Conservation (phyloP, 2,329 filamentous ascomycete genomes). For the Camillea tinctor region DNA sequence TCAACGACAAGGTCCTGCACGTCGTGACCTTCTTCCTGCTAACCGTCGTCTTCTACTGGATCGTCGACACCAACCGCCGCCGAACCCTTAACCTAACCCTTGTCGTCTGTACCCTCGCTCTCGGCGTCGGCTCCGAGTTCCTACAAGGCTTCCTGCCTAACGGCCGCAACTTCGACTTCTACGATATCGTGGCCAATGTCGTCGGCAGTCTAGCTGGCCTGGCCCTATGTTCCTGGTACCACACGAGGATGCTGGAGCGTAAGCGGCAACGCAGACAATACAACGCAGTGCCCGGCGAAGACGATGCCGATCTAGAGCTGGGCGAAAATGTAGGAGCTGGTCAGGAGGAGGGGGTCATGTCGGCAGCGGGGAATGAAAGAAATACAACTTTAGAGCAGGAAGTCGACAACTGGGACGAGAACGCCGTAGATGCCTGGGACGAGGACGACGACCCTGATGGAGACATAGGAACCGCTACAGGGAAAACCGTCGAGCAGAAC, state of each 20-base stretch:
- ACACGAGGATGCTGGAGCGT: conserved; percentile 91
- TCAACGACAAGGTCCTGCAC: conserved; percentile 92
- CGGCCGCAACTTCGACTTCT: conserved; percentile 69
- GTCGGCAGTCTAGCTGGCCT: conserved; percentile 72
- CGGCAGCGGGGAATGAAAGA: conserved; percentile 27
- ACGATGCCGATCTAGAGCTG: conserved; percentile 71
- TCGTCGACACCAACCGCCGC: conserved; percentile 84
- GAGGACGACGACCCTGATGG: conserved; percentile 45
- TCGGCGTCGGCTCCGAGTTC: conserved; percentile 74
- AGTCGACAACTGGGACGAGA: conserved; percentile 93
- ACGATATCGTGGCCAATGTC: conserved; percentile 86
- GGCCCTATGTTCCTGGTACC: conserved; percentile 83
- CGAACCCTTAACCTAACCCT: conserved; percentile 83
- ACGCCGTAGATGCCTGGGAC: conserved; percentile 60
- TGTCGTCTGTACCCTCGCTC: conserved; percentile 69
- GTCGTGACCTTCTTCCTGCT: conserved; percentile 85
- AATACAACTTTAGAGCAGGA: conserved; percentile 67
- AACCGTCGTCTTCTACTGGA: conserved; percentile 92
- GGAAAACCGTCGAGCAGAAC: conserved; percentile 27
- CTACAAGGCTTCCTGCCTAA: conserved; percentile 74
- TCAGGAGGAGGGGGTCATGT: conserved; percentile 60
- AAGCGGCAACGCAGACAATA: conserved; percentile 74
- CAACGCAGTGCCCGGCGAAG: conserved; percentile 63
- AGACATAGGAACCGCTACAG: conserved; percentile 24
- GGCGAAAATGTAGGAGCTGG: conserved; percentile 52